These are phyloP conservation scores for Heritiera littoralis DNA, from an alignment of 345 rosid genomes.

Conservation along the genomic window DNA sequence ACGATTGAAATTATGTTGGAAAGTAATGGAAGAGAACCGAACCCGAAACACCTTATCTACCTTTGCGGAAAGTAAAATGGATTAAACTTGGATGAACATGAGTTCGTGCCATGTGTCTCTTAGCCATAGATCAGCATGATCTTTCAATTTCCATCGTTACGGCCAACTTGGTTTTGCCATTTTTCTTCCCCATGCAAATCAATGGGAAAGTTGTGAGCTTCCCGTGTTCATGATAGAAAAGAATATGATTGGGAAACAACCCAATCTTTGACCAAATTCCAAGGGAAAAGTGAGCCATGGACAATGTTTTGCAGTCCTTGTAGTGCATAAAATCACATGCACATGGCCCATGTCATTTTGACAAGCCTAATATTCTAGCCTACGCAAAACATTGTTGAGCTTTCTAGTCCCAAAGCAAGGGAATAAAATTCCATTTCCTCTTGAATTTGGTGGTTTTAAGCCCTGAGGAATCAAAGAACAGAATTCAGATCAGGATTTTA, in stretches of 20 bases:
- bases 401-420: neutral
- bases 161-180: neutral
- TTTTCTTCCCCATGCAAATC: neutral
- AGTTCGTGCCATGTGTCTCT: neutral
- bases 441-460: neutral
- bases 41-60: slow-evolving; percentile 9
- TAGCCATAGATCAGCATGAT: neutral
- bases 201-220: no score
- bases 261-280: slow-evolving; percentile 23
- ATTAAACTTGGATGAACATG: neutral
- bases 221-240: neutral
- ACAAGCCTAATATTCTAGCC: neutral
- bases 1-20: no score
- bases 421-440: neutral
- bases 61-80: slow-evolving; percentile 18
- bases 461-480: neutral
- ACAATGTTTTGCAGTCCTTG: neutral
- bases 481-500: neutral
- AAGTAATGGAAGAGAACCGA: no score
- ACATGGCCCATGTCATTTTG: neutral
- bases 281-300: neutral
- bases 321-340: neutral
- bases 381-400: neutral
- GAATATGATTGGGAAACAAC: slow-evolving; percentile 3
- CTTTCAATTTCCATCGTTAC: neutral